These are phyloP conservation scores for Septoria linicola DNA, from an alignment of 2,329 filamentous ascomycete genomes.

Conservation along the genomic window DNA sequence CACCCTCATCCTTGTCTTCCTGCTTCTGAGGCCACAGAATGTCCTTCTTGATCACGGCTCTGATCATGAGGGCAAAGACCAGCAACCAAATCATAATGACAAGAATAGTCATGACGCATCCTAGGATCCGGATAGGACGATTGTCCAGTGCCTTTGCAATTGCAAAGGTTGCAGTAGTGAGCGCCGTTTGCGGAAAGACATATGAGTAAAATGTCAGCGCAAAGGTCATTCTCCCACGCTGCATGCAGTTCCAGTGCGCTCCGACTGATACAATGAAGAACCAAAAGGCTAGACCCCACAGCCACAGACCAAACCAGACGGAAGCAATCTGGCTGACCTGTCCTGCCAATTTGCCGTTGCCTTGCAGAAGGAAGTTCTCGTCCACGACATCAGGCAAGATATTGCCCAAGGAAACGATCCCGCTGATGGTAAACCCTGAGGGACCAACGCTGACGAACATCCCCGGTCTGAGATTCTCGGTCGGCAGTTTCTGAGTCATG, in stretches of 20 bases:
- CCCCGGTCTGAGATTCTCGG: constrained; percentile 71
- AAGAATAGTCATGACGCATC: constrained; percentile 64
- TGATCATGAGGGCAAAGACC: constrained; percentile 69
- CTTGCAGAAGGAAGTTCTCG: constrained; percentile 54
- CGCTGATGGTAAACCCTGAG: constrained; percentile 65
- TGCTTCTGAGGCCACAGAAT: constrained; percentile 77
- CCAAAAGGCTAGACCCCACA: constrained; percentile 81
- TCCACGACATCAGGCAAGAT: constrained; percentile 51
- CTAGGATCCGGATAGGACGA: constrained; percentile 62
- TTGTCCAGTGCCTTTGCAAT: constrained; percentile 56
- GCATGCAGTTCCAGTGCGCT: constrained; percentile 67
- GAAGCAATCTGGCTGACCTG: constrained; percentile 56
- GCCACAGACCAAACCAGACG: constrained; percentile 70
- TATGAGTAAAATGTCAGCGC: constrained; percentile 87
- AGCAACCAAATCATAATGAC: constrained; percentile 67
- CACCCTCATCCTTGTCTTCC: constrained; percentile 62
- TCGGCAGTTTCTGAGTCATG: constrained; percentile 83
- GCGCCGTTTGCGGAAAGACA: constrained; percentile 71
- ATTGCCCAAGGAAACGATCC: constrained; percentile 58
- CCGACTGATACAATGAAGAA: constrained; percentile 81
- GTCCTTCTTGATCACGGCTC: constrained; percentile 63
- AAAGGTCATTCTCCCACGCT: constrained; percentile 64
- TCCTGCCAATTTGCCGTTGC: constrained; percentile 53
- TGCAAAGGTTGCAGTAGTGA: constrained; percentile 65
- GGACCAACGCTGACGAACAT: constrained; percentile 86